Base-by-base conservation (phyloP, 1,284 basidiomycete species). In the Marasmius sp. region DNA sequence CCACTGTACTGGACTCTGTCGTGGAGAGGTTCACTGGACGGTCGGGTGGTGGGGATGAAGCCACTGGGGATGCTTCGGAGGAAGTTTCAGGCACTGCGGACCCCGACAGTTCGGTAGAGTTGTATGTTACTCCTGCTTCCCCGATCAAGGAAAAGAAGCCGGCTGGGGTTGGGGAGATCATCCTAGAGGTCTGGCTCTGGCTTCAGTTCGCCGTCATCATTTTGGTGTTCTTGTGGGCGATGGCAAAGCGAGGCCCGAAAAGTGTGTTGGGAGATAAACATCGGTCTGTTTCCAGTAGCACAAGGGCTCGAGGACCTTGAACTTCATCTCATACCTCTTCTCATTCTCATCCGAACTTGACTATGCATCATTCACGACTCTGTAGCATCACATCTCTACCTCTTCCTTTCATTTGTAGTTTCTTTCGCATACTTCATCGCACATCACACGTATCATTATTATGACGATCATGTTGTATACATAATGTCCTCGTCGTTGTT, bases 171-270 rank as follows among this genome's bases (percentile, higher is more conserved):
- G 79, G 79, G 12, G 77, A 75, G 34, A 73, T 88, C 57, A 71
- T 92, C 63, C 67, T 93, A 49, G 87, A 91, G 74, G 70, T 89
- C 22, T 93, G 91, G 91, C 72, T 93, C 61, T 91, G 91, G 90
- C 71, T 92, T 58, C 91, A 93, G 72, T 92, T 93, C 69, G 76
- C 71, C 8, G 79, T 92, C 62, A 85, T 93, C 64, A 81, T 93
- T 27, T 62, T 87, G 48, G 85, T 92, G 52, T 92, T 93, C 71
- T 71, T 93, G 61, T 92, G 85, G 81, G 83, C 88, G 43, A 89
- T 92, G 87, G 89, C 89, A 61, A 85, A 79, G 72, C 80, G 84
- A 34, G 91, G 91, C 7, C 91, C 91, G 1, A 87, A 86, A 77
- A 81, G 81, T 57, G 83, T 92, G 53, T 67, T 92, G 61, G 77